Conservation (phyloP, 805 yeast species). For the Ogataea haglerorum region DNA sequence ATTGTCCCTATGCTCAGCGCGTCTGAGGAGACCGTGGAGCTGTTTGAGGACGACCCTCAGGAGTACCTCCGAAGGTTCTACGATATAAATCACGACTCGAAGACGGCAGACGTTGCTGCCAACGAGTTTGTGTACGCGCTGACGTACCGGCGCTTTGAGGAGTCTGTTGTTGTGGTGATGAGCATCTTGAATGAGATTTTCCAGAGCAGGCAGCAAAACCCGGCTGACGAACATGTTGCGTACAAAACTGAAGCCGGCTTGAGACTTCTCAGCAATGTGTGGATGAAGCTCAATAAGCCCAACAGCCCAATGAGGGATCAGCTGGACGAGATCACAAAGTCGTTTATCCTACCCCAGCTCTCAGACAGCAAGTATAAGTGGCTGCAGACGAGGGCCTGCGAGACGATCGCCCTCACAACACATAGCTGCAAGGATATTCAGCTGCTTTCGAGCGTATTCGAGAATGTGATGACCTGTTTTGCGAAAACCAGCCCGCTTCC, state of each 20-base stretch:
- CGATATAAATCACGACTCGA: slow-evolving; percentile 49
- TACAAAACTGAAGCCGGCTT: slow-evolving; percentile 70
- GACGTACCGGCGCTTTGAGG: slow-evolving; percentile 18
- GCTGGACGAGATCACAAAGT: slow-evolving; percentile 59
- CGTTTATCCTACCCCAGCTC: slow-evolving; percentile 67
- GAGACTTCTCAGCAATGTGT: slow-evolving; percentile 67
- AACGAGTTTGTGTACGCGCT: slow-evolving; percentile 37
- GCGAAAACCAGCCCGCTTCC: slow-evolving; percentile 41
- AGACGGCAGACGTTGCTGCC: slow-evolving; percentile 49
- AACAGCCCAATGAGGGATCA: slow-evolving; percentile 53
- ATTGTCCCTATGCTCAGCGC: slow-evolving; percentile 76
- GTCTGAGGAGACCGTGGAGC: slow-evolving; percentile 60
- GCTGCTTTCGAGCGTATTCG: slow-evolving; percentile 35
- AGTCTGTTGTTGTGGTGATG: slow-evolving; percentile 51
- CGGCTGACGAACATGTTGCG: slow-evolving; percentile 38
- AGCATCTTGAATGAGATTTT: slow-evolving; percentile 51
- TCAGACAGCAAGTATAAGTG: slow-evolving; percentile 47
- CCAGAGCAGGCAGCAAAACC: slow-evolving; percentile 31
- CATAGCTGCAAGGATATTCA: slow-evolving; percentile 26
- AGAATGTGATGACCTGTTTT: slow-evolving; percentile 34
- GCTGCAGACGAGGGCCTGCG: slow-evolving; percentile 68
- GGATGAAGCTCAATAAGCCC: slow-evolving; percentile 49
- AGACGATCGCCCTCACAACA: slow-evolving; percentile 40
- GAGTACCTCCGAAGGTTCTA: slow-evolving; percentile 77
- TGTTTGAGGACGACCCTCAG: slow-evolving; percentile 82